A percentile compares a stretch with the other conserved stretches of the same genome.
Evolutionary conservation across 2,329 filamentous ascomycete species (phyloP).

Genomic region (Colletotrichum euphorbiae): DNA sequence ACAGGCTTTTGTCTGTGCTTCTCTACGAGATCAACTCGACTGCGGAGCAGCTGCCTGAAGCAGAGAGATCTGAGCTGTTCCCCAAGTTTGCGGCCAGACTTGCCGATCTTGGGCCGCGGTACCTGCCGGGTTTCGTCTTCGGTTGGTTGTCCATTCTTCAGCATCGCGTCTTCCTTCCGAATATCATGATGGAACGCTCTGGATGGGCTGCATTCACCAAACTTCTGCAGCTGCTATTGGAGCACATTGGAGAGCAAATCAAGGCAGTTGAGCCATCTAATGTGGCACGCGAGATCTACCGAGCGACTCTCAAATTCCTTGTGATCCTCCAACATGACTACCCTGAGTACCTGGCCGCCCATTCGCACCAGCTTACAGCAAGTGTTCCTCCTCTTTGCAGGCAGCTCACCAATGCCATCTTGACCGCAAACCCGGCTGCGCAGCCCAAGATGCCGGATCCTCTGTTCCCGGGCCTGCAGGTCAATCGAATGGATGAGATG

Average conservation of each 20-base stretch:
- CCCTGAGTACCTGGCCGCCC: constrained; percentile 90
- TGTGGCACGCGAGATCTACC: constrained; percentile 85
- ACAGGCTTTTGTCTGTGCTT: constrained; percentile 86
- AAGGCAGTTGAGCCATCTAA: constrained; percentile 77
- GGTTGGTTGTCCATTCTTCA: constrained; percentile 86
- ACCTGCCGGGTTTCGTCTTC: constrained; percentile 86
- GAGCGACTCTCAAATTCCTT: constrained; percentile 83
- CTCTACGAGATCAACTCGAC: constrained; percentile 78
- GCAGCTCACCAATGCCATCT: constrained; percentile 88
- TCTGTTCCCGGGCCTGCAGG: constrained; percentile 78
- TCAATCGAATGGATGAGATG: constrained; percentile 81
- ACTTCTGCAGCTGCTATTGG: constrained; percentile 78
- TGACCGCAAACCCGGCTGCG: constrained; percentile 79
- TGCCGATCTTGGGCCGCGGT: constrained; percentile 77
- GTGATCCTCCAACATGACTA: constrained; percentile 93
- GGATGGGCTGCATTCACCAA: constrained; percentile 84
- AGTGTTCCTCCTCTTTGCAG: constrained; percentile 85
- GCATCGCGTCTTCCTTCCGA: constrained; percentile 86
- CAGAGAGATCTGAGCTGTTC: constrained; percentile 76
- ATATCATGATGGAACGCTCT: constrained; percentile 72
- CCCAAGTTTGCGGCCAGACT: constrained; percentile 79
- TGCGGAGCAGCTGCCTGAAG: constrained; percentile 67
- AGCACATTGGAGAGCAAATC: constrained; percentile 82
- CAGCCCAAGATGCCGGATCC: constrained; percentile 80
- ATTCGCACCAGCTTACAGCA: constrained; percentile 84